Evolutionary conservation across 345 rosid genomes (phyloP).

Genomic region (Pugionium dolabratum): DNA sequence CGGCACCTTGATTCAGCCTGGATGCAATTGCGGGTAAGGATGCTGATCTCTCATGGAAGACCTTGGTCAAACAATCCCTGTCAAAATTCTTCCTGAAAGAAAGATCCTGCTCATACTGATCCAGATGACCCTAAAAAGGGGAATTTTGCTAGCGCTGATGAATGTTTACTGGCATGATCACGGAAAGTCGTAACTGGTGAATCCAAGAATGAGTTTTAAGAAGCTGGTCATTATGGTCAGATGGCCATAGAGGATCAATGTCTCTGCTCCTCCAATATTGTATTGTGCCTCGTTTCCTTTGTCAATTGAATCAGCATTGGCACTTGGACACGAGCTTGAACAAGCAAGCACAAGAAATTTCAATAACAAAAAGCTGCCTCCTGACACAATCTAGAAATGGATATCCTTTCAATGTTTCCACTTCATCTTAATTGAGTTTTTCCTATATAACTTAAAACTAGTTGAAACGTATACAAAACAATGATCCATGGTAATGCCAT

Average conservation of each 20-base stretch:
- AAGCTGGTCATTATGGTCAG: conserved; percentile 47
- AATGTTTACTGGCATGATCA: conserved; percentile 49
- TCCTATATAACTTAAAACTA: conserved; percentile 12
- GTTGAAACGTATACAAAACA: conserved; percentile 3
- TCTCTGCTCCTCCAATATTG: conserved; percentile 53
- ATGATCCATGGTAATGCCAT: conserved; percentile 1
- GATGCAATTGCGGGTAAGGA: conserved; percentile 49
- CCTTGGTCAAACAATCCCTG: conserved; percentile 47
- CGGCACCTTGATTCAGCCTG: conserved; percentile 48
- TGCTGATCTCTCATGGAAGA: conserved; percentile 50
- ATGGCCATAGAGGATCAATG: conserved; percentile 53
- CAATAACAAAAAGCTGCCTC: conserved; percentile 16
- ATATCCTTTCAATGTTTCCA: conserved; percentile 12
- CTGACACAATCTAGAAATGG: conserved; percentile 4
- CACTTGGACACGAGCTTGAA: conserved; percentile 9
- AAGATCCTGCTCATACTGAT: conserved; percentile 34
- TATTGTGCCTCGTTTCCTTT: conserved; percentile 49
- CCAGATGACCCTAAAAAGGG: conserved; percentile 44
- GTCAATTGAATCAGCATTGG: conserved; percentile 33
- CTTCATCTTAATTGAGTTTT: conserved; percentile 7
- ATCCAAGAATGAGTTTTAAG: conserved; percentile 43
- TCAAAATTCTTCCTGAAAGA: conserved; percentile 16
- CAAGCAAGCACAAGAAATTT: conserved; percentile 2
- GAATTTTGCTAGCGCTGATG: conserved; percentile 39
- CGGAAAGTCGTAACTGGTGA: conserved; percentile 47